Base-by-base conservation (phyloP, 192 early-diverging fungal species). In the Podila epicladia region DNA sequence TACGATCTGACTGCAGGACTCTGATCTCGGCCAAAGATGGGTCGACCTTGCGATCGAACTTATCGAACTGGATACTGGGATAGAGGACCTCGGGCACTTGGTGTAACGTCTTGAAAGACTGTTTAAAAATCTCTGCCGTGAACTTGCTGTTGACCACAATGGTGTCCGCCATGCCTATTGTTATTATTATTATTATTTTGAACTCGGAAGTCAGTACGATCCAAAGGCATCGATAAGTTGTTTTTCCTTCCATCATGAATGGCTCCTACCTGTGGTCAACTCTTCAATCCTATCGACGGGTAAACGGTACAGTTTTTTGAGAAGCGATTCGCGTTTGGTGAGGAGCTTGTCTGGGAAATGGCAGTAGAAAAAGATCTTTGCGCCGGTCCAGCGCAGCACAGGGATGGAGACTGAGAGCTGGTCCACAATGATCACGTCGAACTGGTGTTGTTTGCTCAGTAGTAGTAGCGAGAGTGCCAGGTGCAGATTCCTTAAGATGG, bases 111-210 rank as follows among this genome's bases (percentile, higher is more conserved):
- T 88, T 86, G 76, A 99, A 99, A 0, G 94, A 88, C 15, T 79
- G 67, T 51, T 86, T 67, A 67, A 97, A 97, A 5, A 94, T 85
- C 24, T 83, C 72, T 26, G 89, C 87, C 24, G 97, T 99, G 67
- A 96, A 99, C 48, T 90, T 83, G 82, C 94, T 96, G 80, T 99
- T 99, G 61, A 99, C 97, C 28, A 95, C 92, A n/a, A 97, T 89
- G 20, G 89, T 85, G 75, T 99, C 95, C 6, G 97, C 94, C 87
- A 95, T 91, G 51, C 86, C 93, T 94, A 74, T 37, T 2, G 9
- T 41, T 41, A 2, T 2, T 41, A 1, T 9, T 41, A 12, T 9
- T 13, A 0, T 41, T 41, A 12, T 41, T 41, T 61, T 0, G 17
- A 32, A 33, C 28, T 32, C 24, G 8, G 28, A 28, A 58, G 19